Conservation (phyloP, 2,329 filamentous ascomycete species). For the Mollisiaceae sp. region DNA sequence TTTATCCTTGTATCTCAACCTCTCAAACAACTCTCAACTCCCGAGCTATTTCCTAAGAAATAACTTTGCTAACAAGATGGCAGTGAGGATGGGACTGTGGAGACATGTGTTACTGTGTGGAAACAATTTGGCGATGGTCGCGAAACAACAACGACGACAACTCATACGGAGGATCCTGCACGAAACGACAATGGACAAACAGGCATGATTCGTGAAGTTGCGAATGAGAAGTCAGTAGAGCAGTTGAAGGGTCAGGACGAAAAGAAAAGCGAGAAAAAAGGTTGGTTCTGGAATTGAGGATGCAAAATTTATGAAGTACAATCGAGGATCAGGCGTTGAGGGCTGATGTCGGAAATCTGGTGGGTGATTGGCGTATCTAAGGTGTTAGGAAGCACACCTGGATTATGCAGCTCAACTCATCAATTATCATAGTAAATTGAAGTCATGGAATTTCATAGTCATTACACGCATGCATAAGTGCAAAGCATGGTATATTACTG, state of each 20-base stretch:
- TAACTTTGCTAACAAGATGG: no score
- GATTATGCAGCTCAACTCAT: conserved; percentile 4
- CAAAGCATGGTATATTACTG: no score
- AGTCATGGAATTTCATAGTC: no score
- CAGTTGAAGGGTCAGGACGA: not conserved
- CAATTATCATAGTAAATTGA: no score
- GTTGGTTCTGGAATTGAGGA: conserved; percentile 40
- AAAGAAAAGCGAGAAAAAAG: conserved; percentile 26
- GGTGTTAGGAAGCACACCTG: not conserved
- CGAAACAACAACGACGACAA: conserved; percentile 33
- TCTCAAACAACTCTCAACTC: not conserved
- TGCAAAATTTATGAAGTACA: not conserved
- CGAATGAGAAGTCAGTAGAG: not conserved
- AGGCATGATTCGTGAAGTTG: not conserved
- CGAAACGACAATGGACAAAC: conserved; percentile 1
- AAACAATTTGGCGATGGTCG: conserved; percentile 38
- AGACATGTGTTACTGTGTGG: conserved; percentile 36
- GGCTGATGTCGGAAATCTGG: not conserved
- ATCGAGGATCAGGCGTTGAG: not conserved
- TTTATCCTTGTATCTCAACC: no score
- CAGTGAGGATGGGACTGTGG: conserved; percentile 35
- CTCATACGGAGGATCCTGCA: conserved; percentile 28
- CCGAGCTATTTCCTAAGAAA: no score
- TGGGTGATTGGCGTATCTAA: not conserved
- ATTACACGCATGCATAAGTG: no score